These are phyloP conservation scores for Vitis cinerea DNA, from an alignment of 164 flowering plant species.

Conservation along the genomic window DNA sequence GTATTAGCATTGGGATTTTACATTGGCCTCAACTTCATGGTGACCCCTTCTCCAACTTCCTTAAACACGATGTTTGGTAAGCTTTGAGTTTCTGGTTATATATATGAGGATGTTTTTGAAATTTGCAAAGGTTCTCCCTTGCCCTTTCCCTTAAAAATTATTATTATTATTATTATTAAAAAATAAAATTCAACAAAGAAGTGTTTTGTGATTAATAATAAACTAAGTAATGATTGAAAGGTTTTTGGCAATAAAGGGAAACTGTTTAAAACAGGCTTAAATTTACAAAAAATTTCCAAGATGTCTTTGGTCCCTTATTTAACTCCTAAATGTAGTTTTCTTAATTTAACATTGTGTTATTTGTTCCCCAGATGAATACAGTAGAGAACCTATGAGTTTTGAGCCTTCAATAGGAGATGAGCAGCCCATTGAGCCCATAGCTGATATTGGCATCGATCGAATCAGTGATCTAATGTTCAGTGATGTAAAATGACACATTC, in stretches of 20 bases:
- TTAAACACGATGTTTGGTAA: slow-evolving; percentile 69
- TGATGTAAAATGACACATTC: slow-evolving; percentile 7
- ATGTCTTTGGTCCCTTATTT: too few species aligned
- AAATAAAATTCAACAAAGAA: too few species aligned
- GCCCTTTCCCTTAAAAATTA: not conserved
- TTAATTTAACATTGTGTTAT: not conserved
- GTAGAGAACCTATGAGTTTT: slow-evolving; percentile 46
- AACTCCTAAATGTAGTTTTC: too few species aligned
- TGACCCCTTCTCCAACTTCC: slow-evolving; percentile 76
- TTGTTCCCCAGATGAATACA: slow-evolving; percentile 61
- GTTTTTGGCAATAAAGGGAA: too few species aligned
- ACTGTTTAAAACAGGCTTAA: too few species aligned
- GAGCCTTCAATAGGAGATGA: slow-evolving; percentile 40
- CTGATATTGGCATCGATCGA: slow-evolving; percentile 56
- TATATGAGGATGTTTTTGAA: not conserved
- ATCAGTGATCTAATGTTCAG: slow-evolving; percentile 60
- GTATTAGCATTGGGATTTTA: slow-evolving; percentile 63
- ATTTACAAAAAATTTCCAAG: too few species aligned
- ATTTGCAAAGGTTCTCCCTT: not conserved
- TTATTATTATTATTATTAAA: too few species aligned
- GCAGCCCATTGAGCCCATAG: slow-evolving; percentile 66
- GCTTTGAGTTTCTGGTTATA: not conserved
- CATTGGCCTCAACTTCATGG: slow-evolving; percentile 78
- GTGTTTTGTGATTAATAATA: too few species aligned
- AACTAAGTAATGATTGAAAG: too few species aligned